These are phyloP conservation scores for Ceratocystis albifundus DNA, from an alignment of 2,329 filamentous ascomycete genomes.

Conservation along the genomic window DNA sequence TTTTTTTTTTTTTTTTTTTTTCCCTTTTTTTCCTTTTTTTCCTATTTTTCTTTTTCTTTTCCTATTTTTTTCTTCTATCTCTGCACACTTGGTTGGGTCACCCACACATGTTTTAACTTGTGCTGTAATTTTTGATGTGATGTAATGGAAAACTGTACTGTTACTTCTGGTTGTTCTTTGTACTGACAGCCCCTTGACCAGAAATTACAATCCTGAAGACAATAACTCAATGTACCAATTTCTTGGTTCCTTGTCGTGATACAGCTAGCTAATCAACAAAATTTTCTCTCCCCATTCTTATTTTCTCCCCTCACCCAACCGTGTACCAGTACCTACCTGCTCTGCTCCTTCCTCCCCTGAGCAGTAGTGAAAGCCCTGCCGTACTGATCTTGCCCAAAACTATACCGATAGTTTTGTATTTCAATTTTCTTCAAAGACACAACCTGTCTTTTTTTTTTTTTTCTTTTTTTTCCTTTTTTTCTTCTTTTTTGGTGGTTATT, in stretches of 20 bases:
- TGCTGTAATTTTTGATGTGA: not conserved
- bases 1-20: not conserved
- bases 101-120: not conserved
- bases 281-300: not conserved
- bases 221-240: not conserved
- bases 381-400: not conserved
- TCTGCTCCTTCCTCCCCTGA: slow-evolving; percentile 17
- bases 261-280: not conserved
- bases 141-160: not conserved
- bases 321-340: slow-evolving; percentile 3
- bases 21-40: not conserved
- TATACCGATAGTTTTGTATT: not conserved
- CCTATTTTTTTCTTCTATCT: not conserved
- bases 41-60: not conserved
- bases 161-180: not conserved
- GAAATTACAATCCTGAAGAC: slow-evolving; percentile 5
- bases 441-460: not conserved
- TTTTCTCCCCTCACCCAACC: not conserved
- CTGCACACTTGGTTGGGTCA: not conserved
- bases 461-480: not conserved
- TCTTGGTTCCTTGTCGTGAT: not conserved
- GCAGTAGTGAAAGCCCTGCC: not conserved
- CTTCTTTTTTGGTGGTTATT: not conserved
- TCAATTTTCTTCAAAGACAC: not conserved
- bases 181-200: not conserved